A percentile compares a stretch with the other conserved stretches of the same genome.
phyloP scores from a whole-genome alignment of 495 filamentous ascomycete species.

The Penicillium steckii region DNA sequence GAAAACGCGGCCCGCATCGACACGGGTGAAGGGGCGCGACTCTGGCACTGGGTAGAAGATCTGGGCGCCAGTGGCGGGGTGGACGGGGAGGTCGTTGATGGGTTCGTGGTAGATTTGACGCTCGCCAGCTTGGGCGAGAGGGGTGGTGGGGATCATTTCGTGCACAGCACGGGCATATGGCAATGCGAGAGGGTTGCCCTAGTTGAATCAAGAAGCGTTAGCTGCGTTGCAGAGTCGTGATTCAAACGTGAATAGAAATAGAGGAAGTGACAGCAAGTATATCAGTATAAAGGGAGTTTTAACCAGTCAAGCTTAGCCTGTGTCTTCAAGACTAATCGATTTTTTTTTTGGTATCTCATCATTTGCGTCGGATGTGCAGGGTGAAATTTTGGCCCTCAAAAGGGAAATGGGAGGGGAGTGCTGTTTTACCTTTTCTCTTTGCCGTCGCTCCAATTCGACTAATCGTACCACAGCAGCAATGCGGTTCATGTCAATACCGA shows the following conservation, averaged over 20 bases:
- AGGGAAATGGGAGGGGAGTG: conserved; percentile 18
- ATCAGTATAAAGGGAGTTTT: conserved; percentile 50
- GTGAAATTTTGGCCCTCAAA: conserved; percentile 1
- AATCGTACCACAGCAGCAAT: conserved; percentile 87
- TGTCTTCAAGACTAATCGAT: conserved; percentile 99
- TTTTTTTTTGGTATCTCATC: conserved; percentile 72
- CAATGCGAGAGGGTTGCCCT: conserved; percentile 76
- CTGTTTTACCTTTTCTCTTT: conserved; percentile 64
- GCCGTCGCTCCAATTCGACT: conserved; percentile 81
- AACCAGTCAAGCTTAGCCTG: conserved; percentile 59
- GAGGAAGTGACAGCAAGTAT: conserved; percentile 11
- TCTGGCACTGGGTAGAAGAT: conserved; percentile 90
- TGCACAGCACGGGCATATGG: conserved; percentile 76
- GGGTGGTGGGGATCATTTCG: conserved; percentile 72
- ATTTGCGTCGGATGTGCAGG: conserved; percentile 36
- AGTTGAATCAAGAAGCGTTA: conserved; percentile 14
- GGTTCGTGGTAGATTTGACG: conserved; percentile 62
- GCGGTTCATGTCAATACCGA: conserved; percentile 79
- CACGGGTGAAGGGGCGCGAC: conserved; percentile 84
- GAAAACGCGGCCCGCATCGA: conserved; percentile 86
- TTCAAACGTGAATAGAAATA: neutral
- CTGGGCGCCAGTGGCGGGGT: conserved; percentile 75
- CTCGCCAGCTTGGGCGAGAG: conserved; percentile 27
- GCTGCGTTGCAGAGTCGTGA: conserved; percentile 7
- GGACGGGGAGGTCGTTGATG: conserved; percentile 88